Evolutionary conservation across 225 moss, liverwort and hornwort species (phyloP), one percentile per base, ranked within the genome.

Genomic region (Sphagnum contortum): DNA sequence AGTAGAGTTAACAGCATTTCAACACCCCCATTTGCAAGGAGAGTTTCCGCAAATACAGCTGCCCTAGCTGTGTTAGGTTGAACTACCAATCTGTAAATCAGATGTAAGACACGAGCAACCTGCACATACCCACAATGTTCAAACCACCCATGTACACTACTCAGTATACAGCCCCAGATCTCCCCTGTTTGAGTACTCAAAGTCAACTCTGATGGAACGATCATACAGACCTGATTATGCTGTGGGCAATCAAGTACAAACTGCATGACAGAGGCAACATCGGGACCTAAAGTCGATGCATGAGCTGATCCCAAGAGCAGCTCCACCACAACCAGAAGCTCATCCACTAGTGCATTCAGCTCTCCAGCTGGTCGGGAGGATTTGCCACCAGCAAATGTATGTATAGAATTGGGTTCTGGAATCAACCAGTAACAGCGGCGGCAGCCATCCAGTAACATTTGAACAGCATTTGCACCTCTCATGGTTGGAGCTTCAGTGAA

Each of bases 211-310:
- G 29, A 29, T 0, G 29, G 29, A 29, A 29, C 1, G 29, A 29
- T 29, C 29, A 29, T 29, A 13, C 55, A 45, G 64, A 86, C 98
- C 98, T 98, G 98, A 78, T 98, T 98, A 62, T 93, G 98, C 73
- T 98, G 98, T 48, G 89, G 93, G 71, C 98, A 98, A 74, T 93
- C 98, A 64, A 98, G 87, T 60, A 93, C 89, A 80, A 93, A 98
- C 72, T 98, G 98, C 75, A 98, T 93, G 52, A 98, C 80, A 9
- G 93, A 98, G 69, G 88, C 89, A 14, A 98, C 93, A 70, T 98
- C 98, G 66, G 98, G 77, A 49, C 85, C 91, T 61, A 93, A 87
- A 60, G 87, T 79, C 45, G 93, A 78, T 61, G 81, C 87, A 68
- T 93, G 91, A 45, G 91, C 83, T 65, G 98, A 93, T 50, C 93